A percentile compares a stretch with the other conserved stretches of the same genome.
phyloP scores from a whole-genome alignment of 2,329 filamentous ascomycete species.

The Stenocarpella maydis region DNA sequence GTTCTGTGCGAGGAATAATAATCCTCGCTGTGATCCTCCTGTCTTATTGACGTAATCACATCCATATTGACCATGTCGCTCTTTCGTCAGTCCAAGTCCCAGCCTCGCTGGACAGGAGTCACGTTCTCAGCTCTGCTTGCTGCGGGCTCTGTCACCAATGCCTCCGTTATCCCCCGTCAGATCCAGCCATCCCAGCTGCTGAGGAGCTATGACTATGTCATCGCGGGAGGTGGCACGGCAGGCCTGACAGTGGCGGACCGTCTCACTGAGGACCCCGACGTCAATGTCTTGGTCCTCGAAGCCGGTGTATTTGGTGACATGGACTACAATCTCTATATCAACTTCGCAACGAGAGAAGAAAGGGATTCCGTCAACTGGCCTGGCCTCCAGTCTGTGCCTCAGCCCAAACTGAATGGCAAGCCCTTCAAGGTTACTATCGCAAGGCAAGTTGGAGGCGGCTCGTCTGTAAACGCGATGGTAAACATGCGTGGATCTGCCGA shows the following conservation, averaged over 20 bases:
- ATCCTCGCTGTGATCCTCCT: not conserved
- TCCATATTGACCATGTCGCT: constrained; percentile 7
- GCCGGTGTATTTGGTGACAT: constrained; percentile 36
- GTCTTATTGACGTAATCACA: not conserved
- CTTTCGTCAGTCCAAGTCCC: constrained; percentile 7
- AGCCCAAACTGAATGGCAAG: constrained; percentile 40
- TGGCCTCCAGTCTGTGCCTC: constrained; percentile 40
- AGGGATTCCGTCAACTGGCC: constrained; percentile 1
- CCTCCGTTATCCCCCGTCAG: constrained; percentile 16
- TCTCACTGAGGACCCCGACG: constrained; percentile 37
- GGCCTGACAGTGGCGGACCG: constrained; percentile 39
- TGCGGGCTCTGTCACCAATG: constrained; percentile 24
- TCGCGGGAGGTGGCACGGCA: constrained; percentile 39
- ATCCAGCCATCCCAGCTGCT: constrained; percentile 13
- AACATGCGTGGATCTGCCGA: constrained; percentile 45
- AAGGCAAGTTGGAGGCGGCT: constrained; percentile 48
- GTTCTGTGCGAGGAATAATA: not conserved
- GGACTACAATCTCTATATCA: not conserved
- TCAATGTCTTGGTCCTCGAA: constrained; percentile 38
- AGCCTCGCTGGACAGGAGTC: constrained; percentile 23
- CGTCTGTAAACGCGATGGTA: constrained; percentile 48
- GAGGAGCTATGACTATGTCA: constrained; percentile 37
- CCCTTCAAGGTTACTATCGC: constrained; percentile 39
- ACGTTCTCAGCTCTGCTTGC: constrained; percentile 16
- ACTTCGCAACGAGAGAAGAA: not conserved